A percentile compares a stretch with the other conserved stretches of the same genome.
These are phyloP conservation scores for Hymenoscyphus occultus DNA, from an alignment of 2,329 filamentous ascomycete species.

Conservation along the genomic window DNA sequence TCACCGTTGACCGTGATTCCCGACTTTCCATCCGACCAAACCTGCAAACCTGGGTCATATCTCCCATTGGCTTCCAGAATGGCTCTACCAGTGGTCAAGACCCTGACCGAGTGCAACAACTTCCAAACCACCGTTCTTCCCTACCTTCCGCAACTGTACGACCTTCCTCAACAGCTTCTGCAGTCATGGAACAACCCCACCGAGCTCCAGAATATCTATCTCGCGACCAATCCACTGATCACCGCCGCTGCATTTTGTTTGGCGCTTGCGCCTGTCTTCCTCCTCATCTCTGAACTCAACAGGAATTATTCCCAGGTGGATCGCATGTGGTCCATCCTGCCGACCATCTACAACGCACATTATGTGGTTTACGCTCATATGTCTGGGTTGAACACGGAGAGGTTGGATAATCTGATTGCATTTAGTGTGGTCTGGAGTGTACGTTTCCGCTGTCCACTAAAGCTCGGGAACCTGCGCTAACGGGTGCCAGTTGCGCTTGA, in stretches of 20 bases:
- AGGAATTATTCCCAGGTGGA: conserved; percentile 97
- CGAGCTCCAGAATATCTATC: conserved; percentile 68
- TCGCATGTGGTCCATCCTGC: conserved; percentile 85
- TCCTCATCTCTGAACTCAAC: conserved; percentile 79
- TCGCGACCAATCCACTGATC: conserved; percentile 82
- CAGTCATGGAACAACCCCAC: conserved; percentile 58
- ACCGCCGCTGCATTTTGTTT: conserved; percentile 70
- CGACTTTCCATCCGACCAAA: background rate
- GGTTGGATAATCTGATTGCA: conserved; percentile 69
- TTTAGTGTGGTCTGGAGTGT: conserved; percentile 79
- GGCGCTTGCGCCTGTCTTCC: conserved; percentile 66
- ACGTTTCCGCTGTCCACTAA: conserved; percentile 36
- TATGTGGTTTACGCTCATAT: conserved; percentile 80
- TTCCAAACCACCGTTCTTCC: conserved; percentile 73
- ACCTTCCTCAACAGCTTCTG: conserved; percentile 64
- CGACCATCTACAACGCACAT: conserved; percentile 81
- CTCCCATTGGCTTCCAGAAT: conserved; percentile 42
- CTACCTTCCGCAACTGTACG: conserved; percentile 66
- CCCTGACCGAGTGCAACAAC: conserved; percentile 71
- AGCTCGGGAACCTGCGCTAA: conserved; percentile 2
- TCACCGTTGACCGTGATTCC: background rate
- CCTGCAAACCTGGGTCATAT: background rate
- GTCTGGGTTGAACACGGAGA: conserved; percentile 64
- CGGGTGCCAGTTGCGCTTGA: conserved; percentile 71
- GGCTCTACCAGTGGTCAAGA: conserved; percentile 69